phyloP scores from a whole-genome alignment of 2,329 filamentous ascomycete species.

The Penicillium sp. region DNA sequence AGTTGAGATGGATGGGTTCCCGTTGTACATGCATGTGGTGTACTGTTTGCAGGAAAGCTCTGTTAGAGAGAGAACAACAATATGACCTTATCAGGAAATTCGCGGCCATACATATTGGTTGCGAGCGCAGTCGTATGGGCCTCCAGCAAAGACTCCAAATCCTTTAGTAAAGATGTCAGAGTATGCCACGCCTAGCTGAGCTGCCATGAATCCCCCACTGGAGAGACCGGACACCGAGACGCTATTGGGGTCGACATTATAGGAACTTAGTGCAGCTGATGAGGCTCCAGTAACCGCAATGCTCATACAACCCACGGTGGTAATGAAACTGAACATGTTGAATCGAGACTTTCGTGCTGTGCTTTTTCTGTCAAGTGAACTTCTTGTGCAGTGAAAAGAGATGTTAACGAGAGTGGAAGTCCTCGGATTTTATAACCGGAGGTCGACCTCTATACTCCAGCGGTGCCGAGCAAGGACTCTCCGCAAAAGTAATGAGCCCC shows the following conservation, averaged over 20 bases:
- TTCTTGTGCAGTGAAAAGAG: too few relatives aligned
- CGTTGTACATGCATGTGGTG: slow-evolving; percentile 26
- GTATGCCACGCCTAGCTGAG: slow-evolving; percentile 25
- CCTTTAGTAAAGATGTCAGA: slow-evolving; percentile 21
- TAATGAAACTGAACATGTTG: too few relatives aligned
- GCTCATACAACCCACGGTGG: too few relatives aligned
- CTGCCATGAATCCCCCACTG: slow-evolving; percentile 24
- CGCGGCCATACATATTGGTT: slow-evolving; percentile 7
- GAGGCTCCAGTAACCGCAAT: not conserved
- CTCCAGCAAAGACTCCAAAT: slow-evolving; percentile 26
- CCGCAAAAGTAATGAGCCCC: too few relatives aligned
- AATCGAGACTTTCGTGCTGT: too few relatives aligned
- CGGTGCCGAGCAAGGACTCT: too few relatives aligned
- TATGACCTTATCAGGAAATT: not conserved
- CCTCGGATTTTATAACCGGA: too few relatives aligned
- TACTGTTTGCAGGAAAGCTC: slow-evolving; percentile 8
- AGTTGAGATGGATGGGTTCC: slow-evolving; percentile 20
- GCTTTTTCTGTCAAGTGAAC: too few relatives aligned
- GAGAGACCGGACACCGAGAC: slow-evolving; percentile 25
- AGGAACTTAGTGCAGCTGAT: slow-evolving; percentile 15
- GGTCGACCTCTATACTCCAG: too few relatives aligned
- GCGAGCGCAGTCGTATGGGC: slow-evolving; percentile 25
- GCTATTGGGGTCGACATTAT: slow-evolving; percentile 20
- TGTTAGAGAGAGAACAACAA: too few relatives aligned
- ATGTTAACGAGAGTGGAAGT: too few relatives aligned